Conservation (phyloP, 148 eudicot species). For the Oxyria digyna region DNA sequence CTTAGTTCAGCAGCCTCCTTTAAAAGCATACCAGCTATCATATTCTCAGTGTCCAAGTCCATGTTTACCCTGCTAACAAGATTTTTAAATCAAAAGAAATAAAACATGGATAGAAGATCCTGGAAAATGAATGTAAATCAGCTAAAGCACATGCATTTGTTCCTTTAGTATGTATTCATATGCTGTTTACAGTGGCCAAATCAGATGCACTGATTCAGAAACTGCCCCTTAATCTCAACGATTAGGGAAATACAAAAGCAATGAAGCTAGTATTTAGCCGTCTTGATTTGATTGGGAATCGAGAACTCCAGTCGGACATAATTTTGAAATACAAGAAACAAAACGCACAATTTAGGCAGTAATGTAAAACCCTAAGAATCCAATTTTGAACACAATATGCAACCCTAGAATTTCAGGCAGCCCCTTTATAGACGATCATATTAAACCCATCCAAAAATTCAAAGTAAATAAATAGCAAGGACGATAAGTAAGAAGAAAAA, state of each 20-base stretch:
- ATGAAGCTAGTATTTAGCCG: neutral
- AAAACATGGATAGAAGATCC: neutral
- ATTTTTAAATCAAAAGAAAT: neutral
- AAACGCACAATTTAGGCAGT: neutral
- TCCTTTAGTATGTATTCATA: neutral
- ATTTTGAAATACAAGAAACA: neutral
- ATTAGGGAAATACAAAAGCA: neutral
- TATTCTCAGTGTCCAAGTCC: slow-evolving; percentile 89
- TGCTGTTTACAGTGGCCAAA: neutral
- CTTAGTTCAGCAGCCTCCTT: slow-evolving; percentile 88
- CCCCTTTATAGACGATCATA: neutral
- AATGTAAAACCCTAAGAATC: neutral
- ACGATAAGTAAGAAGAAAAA: neutral
- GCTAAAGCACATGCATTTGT: too few species aligned
- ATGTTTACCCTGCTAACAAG: slow-evolving; percentile 19
- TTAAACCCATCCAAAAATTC: neutral
- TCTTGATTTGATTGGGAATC: too few species aligned
- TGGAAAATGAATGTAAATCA: neutral
- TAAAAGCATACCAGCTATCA: slow-evolving; percentile 67
- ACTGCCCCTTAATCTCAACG: too few species aligned
- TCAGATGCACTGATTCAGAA: too few species aligned
- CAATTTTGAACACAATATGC: neutral
- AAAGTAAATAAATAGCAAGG: neutral
- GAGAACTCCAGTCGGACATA: neutral
- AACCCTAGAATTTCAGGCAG: neutral